A percentile compares a stretch with the other conserved stretches of the same genome.
Evolutionary conservation across 2,329 filamentous ascomycete genomes (phyloP).

Genomic region (Colletotrichum musicola): DNA sequence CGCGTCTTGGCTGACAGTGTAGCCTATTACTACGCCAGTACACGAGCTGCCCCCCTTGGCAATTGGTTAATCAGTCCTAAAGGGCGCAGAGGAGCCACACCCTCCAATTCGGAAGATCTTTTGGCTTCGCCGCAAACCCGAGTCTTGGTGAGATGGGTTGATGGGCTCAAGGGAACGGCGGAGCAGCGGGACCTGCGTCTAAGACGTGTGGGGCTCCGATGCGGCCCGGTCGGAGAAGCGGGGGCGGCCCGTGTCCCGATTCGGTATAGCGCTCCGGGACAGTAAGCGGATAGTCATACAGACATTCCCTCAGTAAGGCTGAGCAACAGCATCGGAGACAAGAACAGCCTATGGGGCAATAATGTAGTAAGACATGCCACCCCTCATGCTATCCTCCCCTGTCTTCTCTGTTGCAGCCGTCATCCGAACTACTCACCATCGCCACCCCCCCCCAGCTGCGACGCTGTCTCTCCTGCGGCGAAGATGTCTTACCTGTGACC

Average conservation of each 20-base stretch:
- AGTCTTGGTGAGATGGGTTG: no score
- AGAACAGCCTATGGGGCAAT: no score
- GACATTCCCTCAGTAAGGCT: background rate
- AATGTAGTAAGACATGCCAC: no score
- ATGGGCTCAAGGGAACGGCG: background rate
- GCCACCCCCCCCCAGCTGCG: background rate
- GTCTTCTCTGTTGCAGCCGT: background rate
- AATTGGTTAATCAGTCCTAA: background rate
- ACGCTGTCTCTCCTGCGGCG: background rate
- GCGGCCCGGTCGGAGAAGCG: slow-evolving; percentile 2
- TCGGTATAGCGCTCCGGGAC: slow-evolving; percentile 2
- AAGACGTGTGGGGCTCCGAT: background rate
- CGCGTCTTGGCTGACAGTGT: no score
- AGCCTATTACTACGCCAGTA: no score
- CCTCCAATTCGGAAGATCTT: background rate
- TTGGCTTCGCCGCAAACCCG: background rate
- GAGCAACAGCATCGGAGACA: background rate
- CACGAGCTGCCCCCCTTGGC: no score
- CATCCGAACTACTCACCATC: background rate
- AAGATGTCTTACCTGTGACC: background rate
- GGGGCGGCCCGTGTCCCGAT: background rate
- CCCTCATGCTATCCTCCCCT: background rate
- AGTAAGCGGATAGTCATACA: slow-evolving; percentile 14
- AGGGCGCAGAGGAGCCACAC: background rate
- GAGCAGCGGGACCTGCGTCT: slow-evolving; percentile 3